Percentiles rank a stretch among this genome's conserved stretches.
phyloP scores from a whole-genome alignment of 2,329 filamentous ascomycete genomes.

The Trichoderma oligosporum region DNA sequence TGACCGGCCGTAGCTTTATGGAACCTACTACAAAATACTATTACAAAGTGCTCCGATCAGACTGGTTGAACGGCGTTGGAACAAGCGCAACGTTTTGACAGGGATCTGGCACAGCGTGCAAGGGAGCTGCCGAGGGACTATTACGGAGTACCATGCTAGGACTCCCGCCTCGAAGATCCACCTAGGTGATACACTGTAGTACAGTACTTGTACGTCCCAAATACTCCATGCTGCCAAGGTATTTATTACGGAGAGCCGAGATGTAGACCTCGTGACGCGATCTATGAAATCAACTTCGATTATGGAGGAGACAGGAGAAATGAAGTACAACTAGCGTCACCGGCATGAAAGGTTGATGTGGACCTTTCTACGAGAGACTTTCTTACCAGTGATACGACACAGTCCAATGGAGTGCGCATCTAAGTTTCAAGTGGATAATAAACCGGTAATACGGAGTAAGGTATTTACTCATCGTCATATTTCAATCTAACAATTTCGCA shows the following conservation, averaged over 20 bases:
- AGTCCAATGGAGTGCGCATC: not conserved
- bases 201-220: not conserved
- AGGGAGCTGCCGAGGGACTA: constrained; percentile 26
- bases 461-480: not conserved
- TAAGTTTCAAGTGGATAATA: not conserved
- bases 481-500: not conserved
- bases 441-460: too few species aligned
- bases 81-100: constrained; percentile 14
- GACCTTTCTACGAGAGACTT: not conserved
- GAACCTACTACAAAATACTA: not conserved
- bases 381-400: not conserved
- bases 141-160: constrained; percentile 22
- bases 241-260: constrained; percentile 1
- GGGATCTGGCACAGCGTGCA: constrained; percentile 10
- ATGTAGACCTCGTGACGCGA: constrained; percentile 16
- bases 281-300: constrained; percentile 16
- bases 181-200: constrained; percentile 7
- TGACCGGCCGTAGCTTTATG: constrained; percentile 2
- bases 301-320: not conserved
- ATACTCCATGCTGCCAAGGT: not conserved
- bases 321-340: not conserved
- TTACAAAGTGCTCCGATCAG: not conserved
- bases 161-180: constrained; percentile 25
- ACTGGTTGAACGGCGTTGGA: constrained; percentile 10
- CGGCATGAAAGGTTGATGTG: not conserved